phyloP scores from a whole-genome alignment of 2,329 filamentous ascomycete species.

The Arthrobotrys conoides region DNA sequence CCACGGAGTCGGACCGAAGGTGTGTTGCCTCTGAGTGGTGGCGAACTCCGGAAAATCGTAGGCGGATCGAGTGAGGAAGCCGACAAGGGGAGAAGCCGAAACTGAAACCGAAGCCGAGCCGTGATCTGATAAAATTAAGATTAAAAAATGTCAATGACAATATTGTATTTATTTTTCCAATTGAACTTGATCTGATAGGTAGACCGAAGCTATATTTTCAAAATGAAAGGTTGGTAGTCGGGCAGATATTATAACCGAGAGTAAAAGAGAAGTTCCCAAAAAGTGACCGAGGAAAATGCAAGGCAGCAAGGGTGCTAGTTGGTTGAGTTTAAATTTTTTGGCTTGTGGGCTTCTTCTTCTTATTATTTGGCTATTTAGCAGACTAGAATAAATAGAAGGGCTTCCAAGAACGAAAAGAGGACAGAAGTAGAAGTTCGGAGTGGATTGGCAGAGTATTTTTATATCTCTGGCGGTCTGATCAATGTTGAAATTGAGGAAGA shows the following conservation, averaged over 20 bases:
- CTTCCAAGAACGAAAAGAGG: neutral
- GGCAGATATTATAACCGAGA: conserved; percentile 10
- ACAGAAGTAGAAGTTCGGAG: neutral
- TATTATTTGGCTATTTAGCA: too few relatives aligned
- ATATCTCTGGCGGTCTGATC: neutral
- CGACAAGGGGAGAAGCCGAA: conserved; percentile 11
- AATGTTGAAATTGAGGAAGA: neutral
- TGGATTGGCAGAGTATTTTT: neutral
- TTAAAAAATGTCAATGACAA: neutral
- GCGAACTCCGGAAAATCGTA: conserved; percentile 31
- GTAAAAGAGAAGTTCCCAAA: conserved; percentile 22
- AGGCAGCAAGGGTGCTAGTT: conserved; percentile 19
- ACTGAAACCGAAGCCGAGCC: conserved; percentile 2
- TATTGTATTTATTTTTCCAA: neutral
- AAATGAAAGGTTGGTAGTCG: conserved; percentile 9
- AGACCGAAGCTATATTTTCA: neutral
- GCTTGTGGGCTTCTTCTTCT: neutral
- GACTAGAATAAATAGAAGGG: neutral
- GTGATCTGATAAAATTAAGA: conserved; percentile 16
- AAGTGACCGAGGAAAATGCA: conserved; percentile 42
- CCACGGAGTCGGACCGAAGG: conserved; percentile 17
- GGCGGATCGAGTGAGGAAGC: neutral
- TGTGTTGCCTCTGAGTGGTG: conserved; percentile 50
- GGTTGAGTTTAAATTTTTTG: neutral
- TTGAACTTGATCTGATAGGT: conserved; percentile 23